phyloP scores from a whole-genome alignment of 116 monocot genomes.

The Iris pallida region DNA sequence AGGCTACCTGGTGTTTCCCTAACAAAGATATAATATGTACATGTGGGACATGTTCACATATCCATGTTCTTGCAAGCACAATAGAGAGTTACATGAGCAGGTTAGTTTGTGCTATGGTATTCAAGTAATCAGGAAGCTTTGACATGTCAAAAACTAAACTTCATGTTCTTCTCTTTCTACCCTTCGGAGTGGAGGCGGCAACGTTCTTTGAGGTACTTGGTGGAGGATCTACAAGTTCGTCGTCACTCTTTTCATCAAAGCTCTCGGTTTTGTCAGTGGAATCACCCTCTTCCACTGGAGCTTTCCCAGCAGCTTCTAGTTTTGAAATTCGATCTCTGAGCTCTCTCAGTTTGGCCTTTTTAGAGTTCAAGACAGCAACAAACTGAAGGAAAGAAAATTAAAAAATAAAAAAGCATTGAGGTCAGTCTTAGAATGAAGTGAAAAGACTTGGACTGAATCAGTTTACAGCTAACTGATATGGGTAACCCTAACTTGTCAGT shows the following conservation, averaged over 20 bases:
- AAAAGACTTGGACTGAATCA: not conserved
- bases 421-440: not conserved
- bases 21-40: too few relatives aligned
- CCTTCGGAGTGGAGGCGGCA: conserved; percentile 9
- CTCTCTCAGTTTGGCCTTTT: conserved; percentile 83
- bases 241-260: conserved; percentile 44
- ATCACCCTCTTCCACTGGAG: conserved; percentile 31
- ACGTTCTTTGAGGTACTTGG: conserved; percentile 12
- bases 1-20: too few relatives aligned
- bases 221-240: conserved; percentile 19
- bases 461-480: not conserved
- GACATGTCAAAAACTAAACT: not conserved
- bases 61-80: too few relatives aligned
- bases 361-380: conserved; percentile 75
- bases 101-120: too few relatives aligned
- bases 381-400: conserved; percentile 39
- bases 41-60: too few relatives aligned
- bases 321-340: conserved; percentile 59
- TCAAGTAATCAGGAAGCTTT: not conserved
- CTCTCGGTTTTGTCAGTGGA: conserved; percentile 56
- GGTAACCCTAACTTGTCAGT: too few relatives aligned
- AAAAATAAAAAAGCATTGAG: not conserved
- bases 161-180: conserved; percentile 13
- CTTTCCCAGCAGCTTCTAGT: conserved; percentile 39
- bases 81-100: too few relatives aligned